These are phyloP conservation scores for Euphorbia neoarborescens DNA, from an alignment of 441 rosid genomes.

Conservation along the genomic window DNA sequence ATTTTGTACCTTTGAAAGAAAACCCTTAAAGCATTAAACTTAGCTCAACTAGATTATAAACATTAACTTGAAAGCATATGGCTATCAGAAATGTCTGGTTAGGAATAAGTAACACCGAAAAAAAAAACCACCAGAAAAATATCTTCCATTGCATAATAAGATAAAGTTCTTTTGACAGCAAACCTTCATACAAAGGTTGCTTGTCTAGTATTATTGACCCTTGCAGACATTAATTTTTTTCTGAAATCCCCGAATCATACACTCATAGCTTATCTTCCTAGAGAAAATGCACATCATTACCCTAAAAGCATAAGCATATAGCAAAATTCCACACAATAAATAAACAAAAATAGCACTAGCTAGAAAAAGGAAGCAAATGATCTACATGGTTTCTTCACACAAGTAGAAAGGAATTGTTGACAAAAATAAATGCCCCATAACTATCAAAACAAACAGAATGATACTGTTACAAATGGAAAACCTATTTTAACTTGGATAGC, in stretches of 20 bases:
- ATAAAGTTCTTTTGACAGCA: neutral
- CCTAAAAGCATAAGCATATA: neutral
- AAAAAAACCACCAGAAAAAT: neutral
- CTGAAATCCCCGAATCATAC: neutral
- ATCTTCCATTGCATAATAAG: neutral
- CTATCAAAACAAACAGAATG: neutral
- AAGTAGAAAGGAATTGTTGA: neutral
- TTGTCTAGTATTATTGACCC: no score
- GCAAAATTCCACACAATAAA: no score
- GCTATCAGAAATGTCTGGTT: neutral
- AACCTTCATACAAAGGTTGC: neutral
- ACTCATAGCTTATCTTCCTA: neutral
- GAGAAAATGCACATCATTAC: neutral
- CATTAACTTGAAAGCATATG: neutral
- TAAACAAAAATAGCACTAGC: no score
- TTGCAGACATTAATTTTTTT: no score
- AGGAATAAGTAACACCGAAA: neutral
- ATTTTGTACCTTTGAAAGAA: conserved; percentile 55
- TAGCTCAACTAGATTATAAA: neutral
- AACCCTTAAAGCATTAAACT: neutral
- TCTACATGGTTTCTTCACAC: neutral
- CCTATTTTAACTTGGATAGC: no score
- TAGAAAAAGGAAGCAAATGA: neutral
- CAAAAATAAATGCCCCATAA: neutral
- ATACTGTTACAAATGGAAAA: no score